A percentile compares a stretch with the other conserved stretches of the same genome.
phyloP scores from a whole-genome alignment of 768 basidiomycete genomes.

The Termitomyces sp. region DNA sequence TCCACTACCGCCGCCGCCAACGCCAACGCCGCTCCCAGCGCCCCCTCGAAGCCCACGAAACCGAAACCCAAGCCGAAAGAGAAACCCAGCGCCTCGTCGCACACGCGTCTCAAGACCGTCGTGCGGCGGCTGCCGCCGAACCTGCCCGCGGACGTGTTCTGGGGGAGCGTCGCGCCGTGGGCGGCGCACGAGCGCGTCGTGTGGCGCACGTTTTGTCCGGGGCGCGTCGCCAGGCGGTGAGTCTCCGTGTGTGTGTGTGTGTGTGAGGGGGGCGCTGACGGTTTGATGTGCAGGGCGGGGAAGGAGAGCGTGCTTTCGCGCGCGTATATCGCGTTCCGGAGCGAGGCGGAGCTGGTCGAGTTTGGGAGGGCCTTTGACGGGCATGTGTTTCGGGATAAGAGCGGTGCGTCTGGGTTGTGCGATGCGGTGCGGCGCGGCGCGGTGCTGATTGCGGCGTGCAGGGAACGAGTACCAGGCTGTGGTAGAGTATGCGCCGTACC shows the following conservation, averaged over 20 bases:
- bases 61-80: slow-evolving; percentile 9
- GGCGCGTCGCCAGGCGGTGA: slow-evolving; percentile 62
- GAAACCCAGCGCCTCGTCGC: neutral
- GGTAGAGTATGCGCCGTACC: slow-evolving; percentile 92
- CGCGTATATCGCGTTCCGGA: slow-evolving; percentile 89
- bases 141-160: slow-evolving; percentile 89
- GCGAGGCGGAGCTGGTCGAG: slow-evolving; percentile 57
- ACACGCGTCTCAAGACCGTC: slow-evolving; percentile 77
- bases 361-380: slow-evolving; percentile 90
- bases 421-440: too few species aligned
- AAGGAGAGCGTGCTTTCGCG: slow-evolving; percentile 85
- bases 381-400: slow-evolving; percentile 86
- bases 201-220: slow-evolving; percentile 68
- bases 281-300: slow-evolving; percentile 45
- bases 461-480: slow-evolving; percentile 86
- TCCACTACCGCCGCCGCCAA: too few species aligned
- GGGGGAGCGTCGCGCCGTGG: slow-evolving; percentile 87
- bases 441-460: slow-evolving; percentile 21
- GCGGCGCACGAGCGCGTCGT: slow-evolving; percentile 64
- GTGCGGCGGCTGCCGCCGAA: slow-evolving; percentile 88
- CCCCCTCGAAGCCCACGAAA: too few species aligned
- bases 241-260: slow-evolving; percentile 1
- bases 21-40: too few species aligned
- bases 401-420: slow-evolving; percentile 67
- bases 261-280: neutral